phyloP scores from a whole-genome alignment of 106 monocot species.

The Apostasia shenzhenica region DNA sequence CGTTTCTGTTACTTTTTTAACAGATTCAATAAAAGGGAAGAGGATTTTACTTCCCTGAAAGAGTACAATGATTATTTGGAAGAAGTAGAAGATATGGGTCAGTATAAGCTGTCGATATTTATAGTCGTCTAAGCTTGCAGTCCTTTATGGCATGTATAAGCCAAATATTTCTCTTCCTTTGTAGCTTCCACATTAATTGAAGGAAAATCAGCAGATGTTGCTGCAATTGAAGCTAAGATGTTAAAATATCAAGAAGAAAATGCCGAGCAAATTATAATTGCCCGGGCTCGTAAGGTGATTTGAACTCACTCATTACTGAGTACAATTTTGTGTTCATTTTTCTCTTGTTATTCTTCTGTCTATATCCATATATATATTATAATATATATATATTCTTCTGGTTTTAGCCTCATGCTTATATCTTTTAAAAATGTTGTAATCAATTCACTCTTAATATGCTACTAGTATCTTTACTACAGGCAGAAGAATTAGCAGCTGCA shows the following conservation, averaged over 20 bases:
- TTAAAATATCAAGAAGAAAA: constrained; percentile 80
- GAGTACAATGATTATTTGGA: constrained; percentile 96
- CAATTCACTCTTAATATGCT: neutral
- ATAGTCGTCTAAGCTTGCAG: neutral
- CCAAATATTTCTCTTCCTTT: constrained; percentile 8
- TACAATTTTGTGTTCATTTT: neutral
- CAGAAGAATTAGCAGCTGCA: constrained; percentile 87
- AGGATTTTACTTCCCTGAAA: constrained; percentile 69
- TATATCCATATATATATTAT: neutral
- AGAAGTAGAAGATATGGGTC: constrained; percentile 98
- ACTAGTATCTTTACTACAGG: constrained; percentile 25
- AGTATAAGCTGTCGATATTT: constrained; percentile 15
- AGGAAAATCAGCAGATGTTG: constrained; percentile 55
- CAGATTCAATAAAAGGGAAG: constrained; percentile 90
- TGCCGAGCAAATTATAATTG: constrained; percentile 80
- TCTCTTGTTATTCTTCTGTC: too few species aligned
- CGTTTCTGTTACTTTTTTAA: constrained; percentile 6
- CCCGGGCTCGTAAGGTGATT: constrained; percentile 80
- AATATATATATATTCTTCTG: neutral
- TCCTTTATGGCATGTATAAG: neutral
- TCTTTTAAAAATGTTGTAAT: neutral
- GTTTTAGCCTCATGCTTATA: neutral
- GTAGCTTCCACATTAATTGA: constrained; percentile 76
- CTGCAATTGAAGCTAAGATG: constrained; percentile 82
- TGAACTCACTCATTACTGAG: neutral